These are phyloP conservation scores for Tolypocladium inflatum DNA, from an alignment of 2,329 filamentous ascomycete genomes.

Conservation along the genomic window DNA sequence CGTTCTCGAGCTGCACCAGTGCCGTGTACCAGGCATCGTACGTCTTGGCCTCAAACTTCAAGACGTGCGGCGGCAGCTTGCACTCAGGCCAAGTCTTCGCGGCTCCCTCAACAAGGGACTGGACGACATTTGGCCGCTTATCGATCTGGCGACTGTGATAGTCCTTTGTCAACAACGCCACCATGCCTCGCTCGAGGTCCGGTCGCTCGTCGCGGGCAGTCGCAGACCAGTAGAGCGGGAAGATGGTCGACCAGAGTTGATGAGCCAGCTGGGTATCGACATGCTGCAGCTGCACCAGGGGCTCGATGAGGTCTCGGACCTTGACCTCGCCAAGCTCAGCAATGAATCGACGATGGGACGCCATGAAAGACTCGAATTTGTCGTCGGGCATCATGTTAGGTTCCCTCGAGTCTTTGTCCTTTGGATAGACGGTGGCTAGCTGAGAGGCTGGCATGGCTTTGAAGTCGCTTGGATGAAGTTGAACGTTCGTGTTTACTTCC, in stretches of 20 bases:
- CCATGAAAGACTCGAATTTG: conserved; percentile 70
- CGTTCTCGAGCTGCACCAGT: conserved; percentile 79
- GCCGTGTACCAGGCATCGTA: conserved; percentile 98
- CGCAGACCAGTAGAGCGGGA: conserved; percentile 90
- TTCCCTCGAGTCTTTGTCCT: conserved; percentile 62
- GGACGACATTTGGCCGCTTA: conserved; percentile 88
- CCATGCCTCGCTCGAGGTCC: conserved; percentile 84
- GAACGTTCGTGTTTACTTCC: conserved; percentile 70
- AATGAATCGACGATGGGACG: conserved; percentile 73
- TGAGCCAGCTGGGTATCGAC: conserved; percentile 73
- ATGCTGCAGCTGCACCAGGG: conserved; percentile 86
- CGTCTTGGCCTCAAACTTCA: conserved; percentile 89
- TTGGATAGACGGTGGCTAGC: conserved; percentile 63
- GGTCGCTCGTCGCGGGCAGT: conserved; percentile 78
- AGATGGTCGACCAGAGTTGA: conserved; percentile 82
- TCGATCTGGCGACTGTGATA: conserved; percentile 93
- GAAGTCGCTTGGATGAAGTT: conserved; percentile 78
- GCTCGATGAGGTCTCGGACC: conserved; percentile 80
- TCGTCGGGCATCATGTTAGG: conserved; percentile 69
- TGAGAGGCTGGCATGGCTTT: conserved; percentile 64
- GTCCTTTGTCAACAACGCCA: conserved; percentile 86
- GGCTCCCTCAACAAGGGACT: conserved; percentile 81
- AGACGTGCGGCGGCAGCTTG: conserved; percentile 88
- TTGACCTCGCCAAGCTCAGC: conserved; percentile 77
- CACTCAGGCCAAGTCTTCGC: conserved; percentile 78